Conservation (phyloP, 2,329 filamentous ascomycete genomes). For the Apiospora sp. region DNA sequence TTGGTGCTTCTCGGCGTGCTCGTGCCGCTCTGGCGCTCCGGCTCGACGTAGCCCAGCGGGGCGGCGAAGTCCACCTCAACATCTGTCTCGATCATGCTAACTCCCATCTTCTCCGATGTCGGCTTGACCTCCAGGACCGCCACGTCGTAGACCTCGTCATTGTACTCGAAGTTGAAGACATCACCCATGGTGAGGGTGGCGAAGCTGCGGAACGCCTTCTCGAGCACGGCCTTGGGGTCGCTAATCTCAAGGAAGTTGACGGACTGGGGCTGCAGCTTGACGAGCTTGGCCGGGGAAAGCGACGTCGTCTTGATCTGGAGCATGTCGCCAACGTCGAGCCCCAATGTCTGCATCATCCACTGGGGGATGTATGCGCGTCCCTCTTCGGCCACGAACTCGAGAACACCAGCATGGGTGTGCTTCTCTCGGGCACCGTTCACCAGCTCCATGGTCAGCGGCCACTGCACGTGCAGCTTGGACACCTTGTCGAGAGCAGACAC, state of each 20-base stretch:
- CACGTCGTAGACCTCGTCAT: constrained; percentile 92
- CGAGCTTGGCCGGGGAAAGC: constrained; percentile 86
- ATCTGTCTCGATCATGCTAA: constrained; percentile 96
- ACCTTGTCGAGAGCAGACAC: constrained; percentile 96
- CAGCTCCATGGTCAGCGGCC: constrained; percentile 96
- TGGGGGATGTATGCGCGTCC: constrained; percentile 95
- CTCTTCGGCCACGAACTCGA: constrained; percentile 98
- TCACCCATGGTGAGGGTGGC: constrained; percentile 92
- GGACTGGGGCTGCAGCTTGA: constrained; percentile 96
- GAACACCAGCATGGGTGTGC: constrained; percentile 90
- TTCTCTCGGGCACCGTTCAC: constrained; percentile 83
- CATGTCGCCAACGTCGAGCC: constrained; percentile 90
- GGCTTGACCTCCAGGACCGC: constrained; percentile 95
- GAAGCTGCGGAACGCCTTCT: constrained; percentile 96
- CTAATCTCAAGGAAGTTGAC: constrained; percentile 95
- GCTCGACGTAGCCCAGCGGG: constrained; percentile 93
- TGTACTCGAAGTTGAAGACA: constrained; percentile 95
- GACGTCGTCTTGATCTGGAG: constrained; percentile 96
- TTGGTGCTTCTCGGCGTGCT: constrained; percentile 79
- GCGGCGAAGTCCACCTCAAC: constrained; percentile 95
- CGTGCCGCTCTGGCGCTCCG: constrained; percentile 73
- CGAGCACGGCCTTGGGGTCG: constrained; percentile 95
- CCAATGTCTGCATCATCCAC: constrained; percentile 96
- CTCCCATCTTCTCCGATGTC: constrained; percentile 79
- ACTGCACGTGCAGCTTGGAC: constrained; percentile 93